These are phyloP conservation scores for Tolypocladium ovalisporum DNA, from an alignment of 2,329 filamentous ascomycete species.

Conservation along the genomic window DNA sequence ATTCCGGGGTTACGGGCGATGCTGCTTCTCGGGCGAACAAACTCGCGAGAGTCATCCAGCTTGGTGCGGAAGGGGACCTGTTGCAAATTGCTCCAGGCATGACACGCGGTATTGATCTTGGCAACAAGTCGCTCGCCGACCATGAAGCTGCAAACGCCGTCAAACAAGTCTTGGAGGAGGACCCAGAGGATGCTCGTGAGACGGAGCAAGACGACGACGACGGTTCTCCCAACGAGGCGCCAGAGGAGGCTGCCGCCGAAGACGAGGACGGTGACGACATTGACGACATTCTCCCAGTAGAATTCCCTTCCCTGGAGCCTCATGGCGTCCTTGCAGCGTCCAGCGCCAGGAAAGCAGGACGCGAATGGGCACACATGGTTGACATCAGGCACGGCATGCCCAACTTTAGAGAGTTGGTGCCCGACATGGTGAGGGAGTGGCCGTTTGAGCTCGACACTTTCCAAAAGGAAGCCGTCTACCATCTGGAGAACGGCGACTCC, in stretches of 20 bases:
- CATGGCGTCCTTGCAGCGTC: constrained; percentile 65
- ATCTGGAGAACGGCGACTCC: constrained; percentile 90
- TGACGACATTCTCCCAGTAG: constrained; percentile 77
- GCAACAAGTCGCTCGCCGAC: constrained; percentile 42
- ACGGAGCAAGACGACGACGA: constrained; percentile 19
- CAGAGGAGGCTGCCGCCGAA: constrained; percentile 18
- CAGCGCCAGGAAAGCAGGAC: constrained; percentile 61
- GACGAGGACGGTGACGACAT: constrained; percentile 53
- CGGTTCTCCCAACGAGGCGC: constrained; percentile 7
- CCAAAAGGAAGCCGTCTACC: constrained; percentile 97
- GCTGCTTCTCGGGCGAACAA: constrained; percentile 37
- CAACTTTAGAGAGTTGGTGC: constrained; percentile 90
- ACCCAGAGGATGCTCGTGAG: constrained; percentile 29
- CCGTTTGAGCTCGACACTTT: constrained; percentile 97
- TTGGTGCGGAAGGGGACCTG: constrained; percentile 65
- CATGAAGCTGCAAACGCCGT: constrained; percentile 58
- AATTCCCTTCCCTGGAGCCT: constrained; percentile 86
- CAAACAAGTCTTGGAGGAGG: constrained; percentile 47
- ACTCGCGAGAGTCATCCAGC: constrained; percentile 78
- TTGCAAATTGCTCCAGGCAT: constrained; percentile 78
- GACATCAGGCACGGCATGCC: constrained; percentile 86
- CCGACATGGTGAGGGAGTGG: constrained; percentile 93
- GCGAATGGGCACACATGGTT: constrained; percentile 97
- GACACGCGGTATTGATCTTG: constrained; percentile 63
- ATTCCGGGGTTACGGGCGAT: constrained; percentile 35